Evolutionary conservation across 1,139 yeast genomes (phyloP).

Genomic region (Protomyces arabidopsidicola): DNA sequence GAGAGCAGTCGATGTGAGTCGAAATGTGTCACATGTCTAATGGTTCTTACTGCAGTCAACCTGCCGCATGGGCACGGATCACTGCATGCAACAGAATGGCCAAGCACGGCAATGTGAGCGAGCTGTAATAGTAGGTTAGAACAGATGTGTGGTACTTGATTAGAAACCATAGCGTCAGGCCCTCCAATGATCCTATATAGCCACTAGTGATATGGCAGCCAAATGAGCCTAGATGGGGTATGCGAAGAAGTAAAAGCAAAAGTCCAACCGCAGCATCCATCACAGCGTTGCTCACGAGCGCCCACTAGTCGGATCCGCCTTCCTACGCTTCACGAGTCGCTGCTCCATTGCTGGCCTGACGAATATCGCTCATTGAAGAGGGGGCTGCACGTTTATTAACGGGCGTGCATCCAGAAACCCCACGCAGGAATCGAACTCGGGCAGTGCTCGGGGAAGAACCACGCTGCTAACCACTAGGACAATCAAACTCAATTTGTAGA

Average conservation of each 20-base stretch:
- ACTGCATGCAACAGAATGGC: too few species aligned
- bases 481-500: not conserved
- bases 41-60: too few species aligned
- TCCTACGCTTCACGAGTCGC: not conserved
- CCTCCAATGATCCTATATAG: not conserved
- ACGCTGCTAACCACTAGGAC: not conserved
- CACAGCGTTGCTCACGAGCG: not conserved
- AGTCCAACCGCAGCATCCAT: not conserved
- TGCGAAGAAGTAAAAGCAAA: not conserved
- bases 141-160: too few species aligned
- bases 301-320: not conserved
- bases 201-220: not conserved
- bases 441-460: not conserved
- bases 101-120: too few species aligned
- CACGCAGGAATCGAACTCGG: not conserved
- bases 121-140: too few species aligned
- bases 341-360: constrained; percentile 2
- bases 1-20: too few species aligned
- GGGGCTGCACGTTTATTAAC: not conserved
- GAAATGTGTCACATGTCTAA: too few species aligned
- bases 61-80: too few species aligned
- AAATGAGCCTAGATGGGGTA: too few species aligned
- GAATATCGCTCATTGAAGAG: not conserved
- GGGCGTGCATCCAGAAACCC: not conserved
- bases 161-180: too few species aligned